Evolutionary conservation across 2,329 filamentous ascomycete genomes (phyloP).

Genomic region (Sporothrix pseudoabietina): DNA sequence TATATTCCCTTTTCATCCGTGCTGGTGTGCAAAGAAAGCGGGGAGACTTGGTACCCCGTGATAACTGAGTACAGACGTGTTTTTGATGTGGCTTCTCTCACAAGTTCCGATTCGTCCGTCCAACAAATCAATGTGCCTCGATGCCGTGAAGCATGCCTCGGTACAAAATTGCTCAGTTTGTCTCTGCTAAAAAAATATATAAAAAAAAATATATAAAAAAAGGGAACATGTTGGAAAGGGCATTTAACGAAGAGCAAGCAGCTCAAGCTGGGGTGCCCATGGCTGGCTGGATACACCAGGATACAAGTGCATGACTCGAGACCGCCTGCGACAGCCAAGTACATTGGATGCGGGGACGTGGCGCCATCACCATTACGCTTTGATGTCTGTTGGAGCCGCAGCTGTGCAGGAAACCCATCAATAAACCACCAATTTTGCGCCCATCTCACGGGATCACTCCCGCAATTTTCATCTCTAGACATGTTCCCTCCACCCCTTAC

Average conservation of each 20-base stretch:
- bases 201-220: too few species aligned
- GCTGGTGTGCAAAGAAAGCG: neutral
- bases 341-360: neutral
- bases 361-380: neutral
- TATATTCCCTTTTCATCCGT: neutral
- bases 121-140: neutral
- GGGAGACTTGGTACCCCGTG: neutral
- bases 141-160: neutral
- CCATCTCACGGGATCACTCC: neutral
- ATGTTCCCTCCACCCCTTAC: neutral
- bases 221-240: too few species aligned
- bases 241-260: too few species aligned
- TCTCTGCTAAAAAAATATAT: too few species aligned
- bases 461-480: neutral
- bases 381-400: neutral
- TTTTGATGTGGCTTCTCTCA: neutral
- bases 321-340: neutral
- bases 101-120: neutral
- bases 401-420: neutral
- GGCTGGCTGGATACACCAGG: too few species aligned
- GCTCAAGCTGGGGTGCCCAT: too few species aligned
- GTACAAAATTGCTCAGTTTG: neutral
- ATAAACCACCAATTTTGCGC: neutral
- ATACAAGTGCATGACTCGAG: neutral
- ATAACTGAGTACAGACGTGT: neutral